These are phyloP conservation scores for Plasmodium gonderi DNA, from an alignment of 169 alveolate species.

Conservation along the genomic window DNA sequence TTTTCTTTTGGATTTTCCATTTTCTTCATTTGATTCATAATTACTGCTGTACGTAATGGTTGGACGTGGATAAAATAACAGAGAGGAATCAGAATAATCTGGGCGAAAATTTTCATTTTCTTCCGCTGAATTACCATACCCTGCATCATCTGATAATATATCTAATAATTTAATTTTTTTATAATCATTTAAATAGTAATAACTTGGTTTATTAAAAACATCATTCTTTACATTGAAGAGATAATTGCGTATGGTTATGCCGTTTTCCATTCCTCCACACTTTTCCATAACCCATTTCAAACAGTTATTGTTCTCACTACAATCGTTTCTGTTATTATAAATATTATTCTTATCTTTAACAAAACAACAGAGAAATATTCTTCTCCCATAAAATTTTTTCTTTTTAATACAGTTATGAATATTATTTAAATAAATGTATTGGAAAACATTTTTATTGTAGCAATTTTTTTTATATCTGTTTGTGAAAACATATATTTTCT, in stretches of 20 bases:
- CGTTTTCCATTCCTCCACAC: neutral
- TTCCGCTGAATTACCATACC: neutral
- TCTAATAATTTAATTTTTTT: slow-evolving; percentile 10
- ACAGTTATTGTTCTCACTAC: no score
- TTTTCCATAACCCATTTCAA: no score
- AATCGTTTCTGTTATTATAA: neutral
- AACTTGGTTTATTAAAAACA: slow-evolving; percentile 19
- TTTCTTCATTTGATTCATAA: neutral
- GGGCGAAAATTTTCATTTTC: neutral
- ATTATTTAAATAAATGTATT: slow-evolving; percentile 34
- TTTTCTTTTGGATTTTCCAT: slow-evolving; percentile 12
- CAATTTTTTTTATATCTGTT: slow-evolving; percentile 2
- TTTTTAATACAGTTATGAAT: slow-evolving; percentile 21
- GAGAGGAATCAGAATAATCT: slow-evolving; percentile 16
- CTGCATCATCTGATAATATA: slow-evolving; percentile 9
- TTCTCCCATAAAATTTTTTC: slow-evolving; percentile 14
- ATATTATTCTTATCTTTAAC: neutral
- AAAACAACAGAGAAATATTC: slow-evolving; percentile 13
- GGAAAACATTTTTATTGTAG: neutral
- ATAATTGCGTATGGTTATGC: neutral
- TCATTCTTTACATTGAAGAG: slow-evolving; percentile 14
- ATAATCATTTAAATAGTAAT: neutral
- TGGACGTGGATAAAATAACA: slow-evolving; percentile 2
- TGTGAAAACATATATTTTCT: neutral
- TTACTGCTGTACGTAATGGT: neutral